phyloP scores from a whole-genome alignment of 495 filamentous ascomycete species.

The Penicillium manginii region DNA sequence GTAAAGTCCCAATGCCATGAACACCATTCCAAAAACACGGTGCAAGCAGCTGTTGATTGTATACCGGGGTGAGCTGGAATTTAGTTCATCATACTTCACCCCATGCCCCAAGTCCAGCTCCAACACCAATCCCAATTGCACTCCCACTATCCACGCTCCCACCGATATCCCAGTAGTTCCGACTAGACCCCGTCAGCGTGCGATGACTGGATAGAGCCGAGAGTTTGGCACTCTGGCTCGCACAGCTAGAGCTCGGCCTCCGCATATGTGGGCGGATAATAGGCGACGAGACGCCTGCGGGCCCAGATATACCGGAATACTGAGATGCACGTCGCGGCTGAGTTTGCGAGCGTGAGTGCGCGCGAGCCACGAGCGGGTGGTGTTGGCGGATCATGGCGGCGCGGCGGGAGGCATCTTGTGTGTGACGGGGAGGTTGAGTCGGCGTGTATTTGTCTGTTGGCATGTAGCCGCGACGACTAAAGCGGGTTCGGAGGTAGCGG shows the following conservation, averaged over 20 bases:
- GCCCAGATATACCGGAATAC: constrained; percentile 46
- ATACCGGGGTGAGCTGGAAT: not conserved
- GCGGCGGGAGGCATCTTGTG: constrained; percentile 71
- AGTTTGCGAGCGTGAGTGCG: constrained; percentile 50
- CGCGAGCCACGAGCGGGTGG: constrained; percentile 76
- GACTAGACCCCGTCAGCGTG: constrained; percentile 59
- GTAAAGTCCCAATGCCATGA: not conserved
- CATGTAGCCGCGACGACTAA: constrained; percentile 52
- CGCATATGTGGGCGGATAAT: constrained; percentile 49
- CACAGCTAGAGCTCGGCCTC: constrained; percentile 68
- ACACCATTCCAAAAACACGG: not conserved
- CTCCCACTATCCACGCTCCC: constrained; percentile 76
- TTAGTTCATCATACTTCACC: constrained; percentile 60
- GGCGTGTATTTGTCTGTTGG: constrained; percentile 38
- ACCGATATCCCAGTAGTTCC: constrained; percentile 89
- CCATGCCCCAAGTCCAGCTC: constrained; percentile 71
- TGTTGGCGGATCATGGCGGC: constrained; percentile 82
- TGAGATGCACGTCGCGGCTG: constrained; percentile 56
- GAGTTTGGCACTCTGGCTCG: constrained; percentile 75
- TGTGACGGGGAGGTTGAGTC: constrained; percentile 41
- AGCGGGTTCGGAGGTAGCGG: constrained; percentile 77
- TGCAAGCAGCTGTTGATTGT: too few relatives aligned
- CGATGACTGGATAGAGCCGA: constrained; percentile 59
- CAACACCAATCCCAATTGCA: constrained; percentile 63
- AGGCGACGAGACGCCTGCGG: constrained; percentile 47